phyloP scores from a whole-genome alignment of 2,329 filamentous ascomycete genomes.

The Penicillium sp. region DNA sequence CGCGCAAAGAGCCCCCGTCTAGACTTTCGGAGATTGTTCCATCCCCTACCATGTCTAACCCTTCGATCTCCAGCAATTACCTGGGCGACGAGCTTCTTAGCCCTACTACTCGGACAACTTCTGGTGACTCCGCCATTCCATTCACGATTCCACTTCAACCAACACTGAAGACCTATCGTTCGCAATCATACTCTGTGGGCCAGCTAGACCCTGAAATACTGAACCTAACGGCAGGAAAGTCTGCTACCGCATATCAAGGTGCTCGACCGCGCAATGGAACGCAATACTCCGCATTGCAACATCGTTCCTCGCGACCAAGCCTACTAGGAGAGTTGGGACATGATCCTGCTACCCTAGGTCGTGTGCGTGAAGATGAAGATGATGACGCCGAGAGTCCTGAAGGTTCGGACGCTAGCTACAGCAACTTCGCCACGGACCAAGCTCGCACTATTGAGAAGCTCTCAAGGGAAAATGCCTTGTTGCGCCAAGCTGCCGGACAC shows the following conservation, averaged over 20 bases:
- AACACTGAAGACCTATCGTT: constrained; percentile 89
- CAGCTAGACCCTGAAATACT: constrained; percentile 74
- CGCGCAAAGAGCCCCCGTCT: constrained; percentile 75
- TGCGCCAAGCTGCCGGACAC: constrained; percentile 51
- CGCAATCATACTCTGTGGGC: constrained; percentile 94
- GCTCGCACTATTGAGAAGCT: constrained; percentile 53
- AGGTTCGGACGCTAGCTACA: constrained; percentile 44
- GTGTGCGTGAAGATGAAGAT: constrained; percentile 55
- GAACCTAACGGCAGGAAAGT: constrained; percentile 39
- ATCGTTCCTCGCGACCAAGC: constrained; percentile 71
- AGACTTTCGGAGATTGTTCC: constrained; percentile 75
- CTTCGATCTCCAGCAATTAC: constrained; percentile 56
- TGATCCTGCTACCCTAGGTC: constrained; percentile 52
- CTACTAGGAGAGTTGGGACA: constrained; percentile 52
- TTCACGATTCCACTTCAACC: constrained; percentile 89
- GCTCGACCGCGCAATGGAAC: constrained; percentile 44
- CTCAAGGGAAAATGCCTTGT: constrained; percentile 52
- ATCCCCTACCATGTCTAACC: constrained; percentile 69
- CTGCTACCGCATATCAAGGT: constrained; percentile 33
- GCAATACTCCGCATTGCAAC: constrained; percentile 73
- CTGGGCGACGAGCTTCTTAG: constrained; percentile 61
- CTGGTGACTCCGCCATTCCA: constrained; percentile 67
- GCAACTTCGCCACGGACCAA: constrained; percentile 45
- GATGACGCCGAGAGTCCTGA: constrained; percentile 49
- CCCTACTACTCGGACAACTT: constrained; percentile 48